Conservation (phyloP, 306 rosid species). For the Neltuma alba region DNA sequence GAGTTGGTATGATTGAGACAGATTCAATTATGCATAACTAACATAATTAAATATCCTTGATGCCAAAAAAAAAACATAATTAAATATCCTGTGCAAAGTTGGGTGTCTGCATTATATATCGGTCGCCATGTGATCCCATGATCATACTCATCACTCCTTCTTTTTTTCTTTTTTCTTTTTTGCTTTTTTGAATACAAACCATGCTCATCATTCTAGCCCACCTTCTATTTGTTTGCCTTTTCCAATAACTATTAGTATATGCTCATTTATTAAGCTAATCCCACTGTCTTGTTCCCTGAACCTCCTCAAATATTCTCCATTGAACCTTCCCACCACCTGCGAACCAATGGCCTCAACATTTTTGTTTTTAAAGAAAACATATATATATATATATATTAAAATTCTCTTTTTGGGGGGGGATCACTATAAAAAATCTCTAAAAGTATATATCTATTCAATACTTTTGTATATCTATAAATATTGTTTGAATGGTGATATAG, state of each 20-base stretch:
- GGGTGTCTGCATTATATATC: background rate
- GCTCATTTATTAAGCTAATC: background rate
- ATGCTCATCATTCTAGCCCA: background rate
- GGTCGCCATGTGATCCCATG: background rate
- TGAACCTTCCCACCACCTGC: background rate
- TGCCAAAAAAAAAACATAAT: background rate
- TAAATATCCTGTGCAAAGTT: background rate
- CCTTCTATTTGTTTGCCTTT: background rate
- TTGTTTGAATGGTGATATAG: too few relatives aligned
- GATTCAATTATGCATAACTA: background rate
- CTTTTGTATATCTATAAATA: too few relatives aligned
- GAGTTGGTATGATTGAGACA: background rate
- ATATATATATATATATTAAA: too few relatives aligned
- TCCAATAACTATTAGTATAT: background rate
- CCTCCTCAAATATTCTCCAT: background rate
- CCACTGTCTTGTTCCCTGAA: conserved; percentile 6
- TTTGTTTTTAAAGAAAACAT: too few relatives aligned
- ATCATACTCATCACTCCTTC: background rate
- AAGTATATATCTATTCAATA: too few relatives aligned
- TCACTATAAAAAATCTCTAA: too few relatives aligned
- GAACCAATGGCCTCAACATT: background rate
- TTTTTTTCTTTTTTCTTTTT: too few relatives aligned
- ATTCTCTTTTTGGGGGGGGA: too few relatives aligned
- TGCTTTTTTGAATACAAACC: too few relatives aligned
- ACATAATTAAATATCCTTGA: background rate